Evolutionary conservation across 495 filamentous ascomycete species (phyloP).

Genomic region (Lepidopterella palustris): DNA sequence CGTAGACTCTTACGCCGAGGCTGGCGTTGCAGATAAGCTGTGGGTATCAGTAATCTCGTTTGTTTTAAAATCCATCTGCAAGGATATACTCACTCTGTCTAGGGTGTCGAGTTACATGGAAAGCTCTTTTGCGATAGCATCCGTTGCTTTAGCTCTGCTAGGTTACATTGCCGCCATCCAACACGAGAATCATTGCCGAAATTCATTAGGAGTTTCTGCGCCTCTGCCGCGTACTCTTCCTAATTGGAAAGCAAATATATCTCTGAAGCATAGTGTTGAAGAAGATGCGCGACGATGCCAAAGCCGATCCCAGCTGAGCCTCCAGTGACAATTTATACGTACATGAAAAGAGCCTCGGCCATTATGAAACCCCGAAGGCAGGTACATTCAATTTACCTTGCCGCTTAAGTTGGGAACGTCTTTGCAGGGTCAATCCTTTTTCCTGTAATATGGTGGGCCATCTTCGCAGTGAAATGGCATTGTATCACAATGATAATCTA

Average conservation of each 20-base stretch:
- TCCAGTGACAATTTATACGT: slow-evolving; percentile 30
- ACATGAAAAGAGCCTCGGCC: background rate
- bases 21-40: slow-evolving; percentile 33
- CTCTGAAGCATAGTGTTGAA: slow-evolving; percentile 45
- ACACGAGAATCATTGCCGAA: slow-evolving; percentile 29
- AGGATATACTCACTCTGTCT: slow-evolving; percentile 17
- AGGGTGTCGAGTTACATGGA: slow-evolving; percentile 21
- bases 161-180: slow-evolving; percentile 28
- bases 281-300: slow-evolving; percentile 47
- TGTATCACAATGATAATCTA: no score
- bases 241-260: slow-evolving; percentile 45
- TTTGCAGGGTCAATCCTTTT: slow-evolving; percentile 43
- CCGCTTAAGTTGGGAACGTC: slow-evolving; percentile 41
- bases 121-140: slow-evolving; percentile 28
- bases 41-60: background rate
- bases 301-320: slow-evolving; percentile 43
- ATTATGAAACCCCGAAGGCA: background rate
- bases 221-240: slow-evolving; percentile 30
- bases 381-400: slow-evolving; percentile 26
- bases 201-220: slow-evolving; percentile 25
- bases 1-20: slow-evolving; percentile 33
- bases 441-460: slow-evolving; percentile 18
- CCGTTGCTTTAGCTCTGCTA: slow-evolving; percentile 29
- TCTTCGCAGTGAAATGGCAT: no score
- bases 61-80: background rate